Evolutionary conservation across 306 rosid species (phyloP), one percentile per base, ranked within the genome.

Genomic region (Alnus rubra): DNA sequence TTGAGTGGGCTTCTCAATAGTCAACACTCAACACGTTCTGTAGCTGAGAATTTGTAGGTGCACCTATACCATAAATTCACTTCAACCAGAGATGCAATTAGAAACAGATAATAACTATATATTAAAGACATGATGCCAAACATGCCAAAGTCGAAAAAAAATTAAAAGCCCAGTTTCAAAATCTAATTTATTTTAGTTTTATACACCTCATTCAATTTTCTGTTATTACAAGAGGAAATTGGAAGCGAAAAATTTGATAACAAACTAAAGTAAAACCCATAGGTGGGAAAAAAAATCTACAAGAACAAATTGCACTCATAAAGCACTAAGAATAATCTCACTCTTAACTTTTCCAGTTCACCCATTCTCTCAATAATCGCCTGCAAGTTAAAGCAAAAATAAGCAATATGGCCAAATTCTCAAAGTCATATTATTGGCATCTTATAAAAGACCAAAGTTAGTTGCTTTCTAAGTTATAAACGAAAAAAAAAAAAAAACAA

Each of bases 321-420:
- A 37, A 64, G n/a, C 77, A 18, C 39, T 56, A 7, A 52, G 69
- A 49, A 7, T 39, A 9, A 30, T 68, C 71, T 88, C 86, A 88
- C 81, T 88, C 91, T 23, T 74, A 88, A 79, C 78, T 86, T 88
- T 81, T 88, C 91, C 76, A 86, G 89, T 72, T 88, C 89, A 16
- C 89, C 91, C 91, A 88, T 88, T 84, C 91, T 86, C 74, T 88
- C 91, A 69, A 88, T 88, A 15, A 88, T 86, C 0, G 89, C 91
- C 91, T 88, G 89, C 82, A 68, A 70, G 19, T 28, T 37, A 74
- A 52, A 56, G 71, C 4, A 56, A 5, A 44, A 31, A 71, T 1
- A 7, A 9, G 47, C 16, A 48, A 23, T 47, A 59, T 12, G 52
- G 28, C 23, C 13, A 10, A 78, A 69, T 35, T 64, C n/a, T 53